Conservation (phyloP, 345 rosid genomes). For the Melaleuca alternifolia region DNA sequence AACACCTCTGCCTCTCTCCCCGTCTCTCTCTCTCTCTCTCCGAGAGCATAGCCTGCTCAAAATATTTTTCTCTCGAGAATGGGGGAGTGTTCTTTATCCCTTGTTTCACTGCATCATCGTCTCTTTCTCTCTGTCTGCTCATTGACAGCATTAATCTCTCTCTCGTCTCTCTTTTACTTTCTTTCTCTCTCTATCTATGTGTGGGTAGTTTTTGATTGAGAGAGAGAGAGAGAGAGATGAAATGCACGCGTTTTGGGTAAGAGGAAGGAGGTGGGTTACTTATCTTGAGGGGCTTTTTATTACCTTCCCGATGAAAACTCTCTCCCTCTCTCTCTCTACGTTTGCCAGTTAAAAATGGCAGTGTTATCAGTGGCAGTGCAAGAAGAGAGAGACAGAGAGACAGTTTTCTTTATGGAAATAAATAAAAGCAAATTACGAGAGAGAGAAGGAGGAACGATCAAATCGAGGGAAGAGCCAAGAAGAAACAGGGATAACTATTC, state of each 20-base stretch:
- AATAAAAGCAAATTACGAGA: neutral
- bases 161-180: neutral
- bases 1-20: neutral
- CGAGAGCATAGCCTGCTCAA: neutral
- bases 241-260: neutral
- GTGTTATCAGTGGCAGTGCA: neutral
- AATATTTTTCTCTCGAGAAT: neutral
- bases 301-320: constrained; percentile 83
- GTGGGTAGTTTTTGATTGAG: constrained; percentile 1
- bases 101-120: neutral
- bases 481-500: neutral
- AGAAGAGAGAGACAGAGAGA: neutral
- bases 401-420: neutral
- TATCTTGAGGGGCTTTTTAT: constrained; percentile 8
- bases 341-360: constrained; percentile 25
- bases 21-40: neutral
- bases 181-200: neutral
- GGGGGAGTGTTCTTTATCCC: neutral
- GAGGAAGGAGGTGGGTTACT: neutral
- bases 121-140: neutral
- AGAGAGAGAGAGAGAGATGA: constrained; percentile 3
- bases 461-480: constrained; percentile 35
- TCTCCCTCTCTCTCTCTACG: constrained; percentile 29
- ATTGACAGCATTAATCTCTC: neutral
- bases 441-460: constrained; percentile 35